These are phyloP conservation scores for Bimuria novae-zelandiae DNA, from an alignment of 2,329 filamentous ascomycete genomes.

Conservation along the genomic window DNA sequence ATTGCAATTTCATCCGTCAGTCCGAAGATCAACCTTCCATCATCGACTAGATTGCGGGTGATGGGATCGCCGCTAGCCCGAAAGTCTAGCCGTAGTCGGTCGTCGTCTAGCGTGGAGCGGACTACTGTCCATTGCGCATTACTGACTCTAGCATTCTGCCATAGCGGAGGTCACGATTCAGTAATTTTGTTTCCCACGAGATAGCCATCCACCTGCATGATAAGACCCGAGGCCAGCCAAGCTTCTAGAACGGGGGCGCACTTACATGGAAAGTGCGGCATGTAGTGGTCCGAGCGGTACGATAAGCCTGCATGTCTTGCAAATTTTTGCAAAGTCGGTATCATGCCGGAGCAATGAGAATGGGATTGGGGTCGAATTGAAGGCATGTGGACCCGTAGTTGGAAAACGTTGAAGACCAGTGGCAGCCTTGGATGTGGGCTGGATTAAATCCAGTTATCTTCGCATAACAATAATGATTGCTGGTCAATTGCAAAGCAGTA, in stretches of 20 bases:
- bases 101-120: background rate
- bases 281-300: background rate
- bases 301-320: background rate
- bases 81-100: background rate
- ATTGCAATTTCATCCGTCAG: background rate
- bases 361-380: background rate
- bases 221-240: background rate
- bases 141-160: background rate
- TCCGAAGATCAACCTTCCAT: background rate
- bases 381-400: background rate
- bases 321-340: background rate
- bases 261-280: background rate
- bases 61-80: conserved; percentile 4
- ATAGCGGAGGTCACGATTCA: background rate
- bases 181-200: background rate
- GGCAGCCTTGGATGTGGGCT: too few relatives aligned
- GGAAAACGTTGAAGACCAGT: too few relatives aligned
- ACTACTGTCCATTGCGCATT: background rate
- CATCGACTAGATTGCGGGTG: background rate
- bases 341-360: background rate
- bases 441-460: too few relatives aligned
- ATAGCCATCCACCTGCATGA: background rate
- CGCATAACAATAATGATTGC: too few relatives aligned
- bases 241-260: background rate
- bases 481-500: too few relatives aligned